Percentiles rank a stretch among this genome's conserved stretches.
These are phyloP conservation scores for Debaryomycetaceae sp. DNA, from an alignment of 1,139 yeast species.

Conservation along the genomic window DNA sequence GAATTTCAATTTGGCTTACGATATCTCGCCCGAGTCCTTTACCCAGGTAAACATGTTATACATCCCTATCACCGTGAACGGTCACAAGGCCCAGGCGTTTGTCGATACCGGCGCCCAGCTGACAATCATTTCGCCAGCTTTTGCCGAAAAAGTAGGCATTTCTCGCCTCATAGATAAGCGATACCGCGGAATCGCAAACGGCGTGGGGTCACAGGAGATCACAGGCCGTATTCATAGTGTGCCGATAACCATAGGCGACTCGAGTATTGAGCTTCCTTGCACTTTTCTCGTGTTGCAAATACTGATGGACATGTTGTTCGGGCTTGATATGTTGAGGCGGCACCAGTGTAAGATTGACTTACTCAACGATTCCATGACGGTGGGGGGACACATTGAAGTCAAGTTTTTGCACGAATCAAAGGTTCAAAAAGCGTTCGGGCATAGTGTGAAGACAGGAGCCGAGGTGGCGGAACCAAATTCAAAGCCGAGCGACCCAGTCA, in stretches of 20 bases:
- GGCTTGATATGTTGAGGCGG: slow-evolving; percentile 75
- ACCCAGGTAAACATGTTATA: slow-evolving; percentile 76
- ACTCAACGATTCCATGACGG: slow-evolving; percentile 49
- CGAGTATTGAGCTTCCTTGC: slow-evolving; percentile 49
- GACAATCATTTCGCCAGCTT: slow-evolving; percentile 66
- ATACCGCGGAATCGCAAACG: slow-evolving; percentile 73
- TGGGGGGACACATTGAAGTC: slow-evolving; percentile 62
- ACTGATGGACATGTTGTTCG: slow-evolving; percentile 55
- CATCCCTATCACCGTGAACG: slow-evolving; percentile 67
- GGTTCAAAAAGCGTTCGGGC: slow-evolving; percentile 13
- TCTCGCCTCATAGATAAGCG: slow-evolving; percentile 70
- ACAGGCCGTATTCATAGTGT: slow-evolving; percentile 84
- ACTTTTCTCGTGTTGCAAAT: slow-evolving; percentile 76
- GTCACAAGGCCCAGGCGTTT: slow-evolving; percentile 75
- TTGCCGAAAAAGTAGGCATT: slow-evolving; percentile 68
- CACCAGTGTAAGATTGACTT: slow-evolving; percentile 80
- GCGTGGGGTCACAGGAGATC: slow-evolving; percentile 78
- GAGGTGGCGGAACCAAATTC: no score
- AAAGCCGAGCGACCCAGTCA: slow-evolving; percentile 3
- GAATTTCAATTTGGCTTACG: slow-evolving; percentile 69
- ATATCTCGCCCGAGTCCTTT: slow-evolving; percentile 83
- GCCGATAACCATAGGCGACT: slow-evolving; percentile 65
- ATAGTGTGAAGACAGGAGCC: background rate
- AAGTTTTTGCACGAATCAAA: slow-evolving; percentile 67
- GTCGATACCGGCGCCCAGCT: slow-evolving; percentile 95